Conservation (phyloP, 2,329 filamentous ascomycete species). For the Clonostachys byssicola region DNA sequence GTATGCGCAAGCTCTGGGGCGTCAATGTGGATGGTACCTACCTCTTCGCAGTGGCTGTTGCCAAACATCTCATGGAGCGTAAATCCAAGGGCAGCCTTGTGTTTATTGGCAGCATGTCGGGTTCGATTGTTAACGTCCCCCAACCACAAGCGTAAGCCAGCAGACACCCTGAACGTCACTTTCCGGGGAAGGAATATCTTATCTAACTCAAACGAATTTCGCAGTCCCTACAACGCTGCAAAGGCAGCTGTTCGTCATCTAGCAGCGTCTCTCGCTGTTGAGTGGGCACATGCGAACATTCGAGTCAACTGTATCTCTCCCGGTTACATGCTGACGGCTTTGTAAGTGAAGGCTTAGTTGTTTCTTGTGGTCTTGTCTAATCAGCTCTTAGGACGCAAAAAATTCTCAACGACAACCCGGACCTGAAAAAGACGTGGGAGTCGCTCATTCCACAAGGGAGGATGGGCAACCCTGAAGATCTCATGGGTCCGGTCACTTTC, state of each 20-base stretch:
- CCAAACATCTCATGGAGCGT: constrained; percentile 83
- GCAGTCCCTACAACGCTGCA: constrained; percentile 76
- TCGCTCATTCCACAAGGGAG: constrained; percentile 88
- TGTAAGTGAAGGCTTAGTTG: constrained; percentile 24
- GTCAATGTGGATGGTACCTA: constrained; percentile 94
- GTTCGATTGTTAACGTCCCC: constrained; percentile 88
- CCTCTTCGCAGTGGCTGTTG: constrained; percentile 78
- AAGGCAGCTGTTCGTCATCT: constrained; percentile 92
- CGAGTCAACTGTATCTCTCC: constrained; percentile 94
- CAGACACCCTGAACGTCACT: no score
- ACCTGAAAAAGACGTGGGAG: constrained; percentile 86
- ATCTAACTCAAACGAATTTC: no score
- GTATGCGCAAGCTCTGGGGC: constrained; percentile 88
- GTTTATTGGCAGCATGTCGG: constrained; percentile 94
- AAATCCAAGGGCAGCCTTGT: constrained; percentile 81
- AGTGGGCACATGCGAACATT: constrained; percentile 86
- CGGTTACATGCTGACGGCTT: constrained; percentile 94
- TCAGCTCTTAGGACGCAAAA: constrained; percentile 59
- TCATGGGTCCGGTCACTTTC: constrained; percentile 91
- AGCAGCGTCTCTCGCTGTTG: constrained; percentile 82
- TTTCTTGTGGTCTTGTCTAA: no score
- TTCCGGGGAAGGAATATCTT: no score
- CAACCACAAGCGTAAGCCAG: constrained; percentile 68
- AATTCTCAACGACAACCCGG: constrained; percentile 90
- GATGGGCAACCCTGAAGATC: constrained; percentile 87